phyloP scores from a whole-genome alignment of 495 filamentous ascomycete species.

The Viridothelium virens region DNA sequence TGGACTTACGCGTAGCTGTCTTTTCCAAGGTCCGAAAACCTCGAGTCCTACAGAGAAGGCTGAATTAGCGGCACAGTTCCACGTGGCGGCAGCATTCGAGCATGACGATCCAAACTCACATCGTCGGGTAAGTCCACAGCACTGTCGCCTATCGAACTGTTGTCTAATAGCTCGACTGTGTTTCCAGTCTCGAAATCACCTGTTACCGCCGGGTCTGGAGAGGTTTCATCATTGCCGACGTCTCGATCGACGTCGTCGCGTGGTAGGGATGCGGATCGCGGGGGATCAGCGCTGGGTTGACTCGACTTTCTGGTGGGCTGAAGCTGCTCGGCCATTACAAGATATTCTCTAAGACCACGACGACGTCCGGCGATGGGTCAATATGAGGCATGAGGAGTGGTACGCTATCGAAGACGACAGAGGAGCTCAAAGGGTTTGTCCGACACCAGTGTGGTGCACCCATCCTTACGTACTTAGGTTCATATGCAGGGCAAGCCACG shows the following conservation, averaged over 20 bases:
- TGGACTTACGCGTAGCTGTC: conserved; percentile 9
- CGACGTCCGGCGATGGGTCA: background rate
- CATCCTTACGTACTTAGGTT: background rate
- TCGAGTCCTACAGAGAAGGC: background rate
- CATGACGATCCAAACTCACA: background rate
- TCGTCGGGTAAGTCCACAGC: conserved; percentile 1
- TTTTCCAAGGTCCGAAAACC: conserved; percentile 7
- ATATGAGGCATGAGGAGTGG: background rate
- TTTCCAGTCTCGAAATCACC: background rate
- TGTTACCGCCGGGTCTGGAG: background rate
- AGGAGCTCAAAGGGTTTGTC: background rate
- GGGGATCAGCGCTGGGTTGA: conserved; percentile 10
- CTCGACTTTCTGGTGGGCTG: background rate
- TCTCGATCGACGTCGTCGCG: conserved; percentile 1
- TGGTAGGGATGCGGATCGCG: background rate
- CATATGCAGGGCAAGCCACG: conserved; percentile 7
- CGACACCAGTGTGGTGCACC: background rate
- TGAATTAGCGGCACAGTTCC: background rate
- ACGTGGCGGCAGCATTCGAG: background rate
- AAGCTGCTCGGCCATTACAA: background rate
- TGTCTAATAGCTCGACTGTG: background rate
- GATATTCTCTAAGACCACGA: background rate
- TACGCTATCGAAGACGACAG: background rate
- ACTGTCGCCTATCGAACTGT: background rate
- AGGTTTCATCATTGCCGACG: background rate